phyloP scores from a whole-genome alignment of 1,284 basidiomycete species.

The Leccinum angustisporum region DNA sequence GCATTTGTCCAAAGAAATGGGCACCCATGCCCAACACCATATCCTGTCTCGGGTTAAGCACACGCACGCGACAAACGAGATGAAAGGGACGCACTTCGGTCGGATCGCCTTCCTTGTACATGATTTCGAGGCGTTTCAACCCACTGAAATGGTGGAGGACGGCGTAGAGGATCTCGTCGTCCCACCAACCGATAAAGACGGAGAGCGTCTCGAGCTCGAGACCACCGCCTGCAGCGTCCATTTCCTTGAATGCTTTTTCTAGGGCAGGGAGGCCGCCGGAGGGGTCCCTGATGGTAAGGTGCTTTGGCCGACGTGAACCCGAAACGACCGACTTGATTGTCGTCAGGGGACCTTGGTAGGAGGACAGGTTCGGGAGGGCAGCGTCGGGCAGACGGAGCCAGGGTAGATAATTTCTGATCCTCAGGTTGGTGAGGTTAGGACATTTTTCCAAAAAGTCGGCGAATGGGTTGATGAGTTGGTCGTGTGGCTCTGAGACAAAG shows the following conservation, averaged over 20 bases:
- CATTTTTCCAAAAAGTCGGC: conserved; percentile 29
- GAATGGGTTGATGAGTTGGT: conserved; percentile 28
- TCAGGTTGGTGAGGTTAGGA: conserved; percentile 20
- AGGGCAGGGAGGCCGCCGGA: conserved; percentile 23
- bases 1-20: conserved; percentile 33
- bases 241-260: conserved; percentile 32
- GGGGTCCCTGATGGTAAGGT: conserved; percentile 29
- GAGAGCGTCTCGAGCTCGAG: conserved; percentile 28
- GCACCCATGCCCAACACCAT: conserved; percentile 32
- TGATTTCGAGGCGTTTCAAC: conserved; percentile 26
- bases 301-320: conserved; percentile 15
- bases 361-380: conserved; percentile 31
- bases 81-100: conserved; percentile 21
- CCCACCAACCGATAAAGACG: conserved; percentile 30
- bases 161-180: conserved; percentile 32
- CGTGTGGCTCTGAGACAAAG: conserved; percentile 28
- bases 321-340: conserved; percentile 28
- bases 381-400: conserved; percentile 28
- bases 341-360: conserved; percentile 33
- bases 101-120: conserved; percentile 33
- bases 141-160: conserved; percentile 25
- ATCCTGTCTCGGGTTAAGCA: conserved; percentile 17
- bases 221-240: conserved; percentile 18
- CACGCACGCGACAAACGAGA: background rate
- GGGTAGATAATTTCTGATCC: conserved; percentile 29